Conservation (phyloP, 805 yeast genomes). For the Zygoascus flipseniorum region DNA sequence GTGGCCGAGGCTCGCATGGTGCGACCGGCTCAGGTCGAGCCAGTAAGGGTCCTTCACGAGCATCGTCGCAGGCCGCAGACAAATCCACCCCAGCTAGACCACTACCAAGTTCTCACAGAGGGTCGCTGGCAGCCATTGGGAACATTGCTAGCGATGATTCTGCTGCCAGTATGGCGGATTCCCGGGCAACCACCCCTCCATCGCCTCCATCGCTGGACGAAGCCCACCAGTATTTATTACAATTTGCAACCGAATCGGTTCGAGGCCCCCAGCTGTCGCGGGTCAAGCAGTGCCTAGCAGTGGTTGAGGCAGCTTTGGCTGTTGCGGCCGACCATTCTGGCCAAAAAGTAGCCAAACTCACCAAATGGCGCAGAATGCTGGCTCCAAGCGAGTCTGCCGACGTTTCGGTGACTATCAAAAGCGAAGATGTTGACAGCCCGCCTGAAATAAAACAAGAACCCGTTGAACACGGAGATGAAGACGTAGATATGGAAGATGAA, state of each 20-base stretch:
- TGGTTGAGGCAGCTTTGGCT: neutral
- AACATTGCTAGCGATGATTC: neutral
- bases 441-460: neutral
- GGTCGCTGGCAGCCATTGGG: neutral
- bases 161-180: neutral
- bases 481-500: conserved; percentile 3
- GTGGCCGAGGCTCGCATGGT: neutral
- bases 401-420: neutral
- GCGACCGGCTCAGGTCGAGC: neutral
- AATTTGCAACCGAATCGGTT: neutral
- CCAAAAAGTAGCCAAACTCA: neutral
- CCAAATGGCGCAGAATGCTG: neutral
- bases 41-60: neutral
- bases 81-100: neutral
- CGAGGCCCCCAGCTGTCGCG: neutral
- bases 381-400: neutral
- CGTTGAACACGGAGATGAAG: conserved; percentile 16
- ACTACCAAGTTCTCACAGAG: neutral
- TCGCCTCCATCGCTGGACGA: neutral
- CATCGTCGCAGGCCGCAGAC: neutral
- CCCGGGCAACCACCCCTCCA: neutral
- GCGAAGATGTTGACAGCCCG: neutral
- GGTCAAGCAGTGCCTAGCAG: neutral
- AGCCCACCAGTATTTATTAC: neutral
- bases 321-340: neutral